Conservation (phyloP, 805 yeast genomes). For the Metschnikowia orientalis region DNA sequence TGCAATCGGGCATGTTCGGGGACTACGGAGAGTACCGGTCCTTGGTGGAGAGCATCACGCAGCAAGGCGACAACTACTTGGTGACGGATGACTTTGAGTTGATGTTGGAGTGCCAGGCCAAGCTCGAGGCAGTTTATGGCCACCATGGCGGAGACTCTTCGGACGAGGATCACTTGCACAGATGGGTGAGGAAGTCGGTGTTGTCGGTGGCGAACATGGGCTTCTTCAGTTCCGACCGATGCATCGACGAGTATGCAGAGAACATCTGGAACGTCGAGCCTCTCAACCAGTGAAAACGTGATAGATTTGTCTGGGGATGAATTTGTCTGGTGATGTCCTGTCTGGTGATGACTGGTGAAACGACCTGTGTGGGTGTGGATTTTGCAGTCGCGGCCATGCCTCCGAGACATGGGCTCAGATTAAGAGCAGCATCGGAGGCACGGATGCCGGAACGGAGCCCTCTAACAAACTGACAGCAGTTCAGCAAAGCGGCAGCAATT, state of each 20-base stretch:
- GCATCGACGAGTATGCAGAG: constrained; percentile 89
- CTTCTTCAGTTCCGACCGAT: constrained; percentile 85
- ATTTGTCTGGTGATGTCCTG: no score
- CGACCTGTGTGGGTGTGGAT: no score
- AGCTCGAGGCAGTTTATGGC: constrained; percentile 68
- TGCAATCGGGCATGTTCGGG: constrained; percentile 72
- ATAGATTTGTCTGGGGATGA: no score
- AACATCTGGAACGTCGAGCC: constrained; percentile 93
- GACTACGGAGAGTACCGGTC: constrained; percentile 60
- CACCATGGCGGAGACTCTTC: constrained; percentile 39
- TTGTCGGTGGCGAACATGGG: constrained; percentile 88
- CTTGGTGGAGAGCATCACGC: constrained; percentile 62
- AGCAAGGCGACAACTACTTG: constrained; percentile 80
- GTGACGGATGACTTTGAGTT: constrained; percentile 88
- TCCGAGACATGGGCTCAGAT: no score
- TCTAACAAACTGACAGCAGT: no score
- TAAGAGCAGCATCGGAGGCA: no score
- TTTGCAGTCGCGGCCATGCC: no score
- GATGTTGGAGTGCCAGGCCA: constrained; percentile 74
- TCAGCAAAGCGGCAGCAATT: no score
- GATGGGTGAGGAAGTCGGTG: constrained; percentile 76
- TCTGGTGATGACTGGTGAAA: no score
- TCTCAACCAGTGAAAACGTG: constrained; percentile 16
- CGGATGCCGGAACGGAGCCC: no score
- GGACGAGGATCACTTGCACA: constrained; percentile 49